Conservation (phyloP, 768 basidiomycete genomes). For the Tremella mesenterica region DNA sequence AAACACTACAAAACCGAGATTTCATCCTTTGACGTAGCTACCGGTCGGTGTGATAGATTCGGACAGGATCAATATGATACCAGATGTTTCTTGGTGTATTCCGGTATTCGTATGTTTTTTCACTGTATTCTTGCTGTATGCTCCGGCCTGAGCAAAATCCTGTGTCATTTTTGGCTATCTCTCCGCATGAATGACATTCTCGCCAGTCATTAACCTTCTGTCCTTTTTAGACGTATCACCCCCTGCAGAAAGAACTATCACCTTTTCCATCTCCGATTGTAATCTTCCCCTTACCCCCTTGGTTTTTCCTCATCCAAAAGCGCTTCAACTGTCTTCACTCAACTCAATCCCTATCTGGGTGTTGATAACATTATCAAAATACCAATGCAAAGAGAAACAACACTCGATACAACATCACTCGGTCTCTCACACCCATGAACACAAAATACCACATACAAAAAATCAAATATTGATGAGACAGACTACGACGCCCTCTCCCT, state of each 20-base stretch:
- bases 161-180: background rate
- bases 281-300: background rate
- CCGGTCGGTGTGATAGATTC: constrained; percentile 79
- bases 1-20: constrained; percentile 77
- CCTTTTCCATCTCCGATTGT: background rate
- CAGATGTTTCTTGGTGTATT: constrained; percentile 73
- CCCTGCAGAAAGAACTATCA: no score
- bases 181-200: no score
- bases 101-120: constrained; percentile 60
- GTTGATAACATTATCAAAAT: no score
- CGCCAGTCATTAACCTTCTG: no score
- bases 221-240: no score
- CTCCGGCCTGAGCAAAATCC: background rate
- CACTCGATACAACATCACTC: no score
- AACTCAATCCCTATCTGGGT: no score
- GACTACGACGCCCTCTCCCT: constrained; percentile 84
- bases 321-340: background rate
- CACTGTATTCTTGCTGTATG: background rate
- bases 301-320: background rate
- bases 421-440: no score
- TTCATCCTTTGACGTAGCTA: constrained; percentile 81
- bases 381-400: no score
- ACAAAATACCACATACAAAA: background rate
- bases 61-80: constrained; percentile 50
- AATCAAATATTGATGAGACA: background rate